These are phyloP conservation scores for Pichia sp. DNA, from an alignment of 1,139 yeast genomes.

Conservation along the genomic window DNA sequence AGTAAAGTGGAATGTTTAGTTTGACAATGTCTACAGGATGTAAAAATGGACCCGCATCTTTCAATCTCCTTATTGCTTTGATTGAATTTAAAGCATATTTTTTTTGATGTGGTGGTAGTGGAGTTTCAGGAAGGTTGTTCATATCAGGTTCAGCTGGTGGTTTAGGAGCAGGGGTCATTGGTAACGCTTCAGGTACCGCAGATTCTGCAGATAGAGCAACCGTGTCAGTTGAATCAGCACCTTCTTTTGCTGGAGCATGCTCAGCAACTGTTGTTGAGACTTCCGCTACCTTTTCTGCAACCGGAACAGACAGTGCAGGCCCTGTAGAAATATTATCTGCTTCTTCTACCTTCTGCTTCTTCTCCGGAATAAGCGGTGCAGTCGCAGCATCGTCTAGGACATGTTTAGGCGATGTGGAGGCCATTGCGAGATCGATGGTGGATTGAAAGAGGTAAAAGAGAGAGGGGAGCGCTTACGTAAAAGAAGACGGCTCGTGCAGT, in stretches of 20 bases:
- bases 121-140: constrained; percentile 57
- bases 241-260: neutral
- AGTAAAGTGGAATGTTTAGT: constrained; percentile 85
- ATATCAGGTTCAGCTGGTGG: constrained; percentile 70
- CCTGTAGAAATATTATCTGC: too few relatives aligned
- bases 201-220: constrained; percentile 1
- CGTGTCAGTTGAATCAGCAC: neutral
- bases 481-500: too few relatives aligned
- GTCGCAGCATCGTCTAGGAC: too few relatives aligned
- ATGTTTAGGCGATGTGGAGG: too few relatives aligned
- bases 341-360: neutral
- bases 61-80: constrained; percentile 79
- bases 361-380: too few relatives aligned
- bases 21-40: constrained; percentile 87
- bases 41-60: constrained; percentile 88
- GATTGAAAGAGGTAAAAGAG: too few relatives aligned
- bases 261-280: neutral
- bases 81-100: constrained; percentile 63
- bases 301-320: neutral
- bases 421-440: too few relatives aligned
- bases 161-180: constrained; percentile 57
- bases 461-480: too few relatives aligned
- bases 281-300: neutral
- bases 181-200: too few relatives aligned
- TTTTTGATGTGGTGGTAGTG: constrained; percentile 84